Percentiles rank a stretch among this genome's conserved stretches.
phyloP scores from a whole-genome alignment of 2,329 filamentous ascomycete genomes.

The Penicillium decumbens region DNA sequence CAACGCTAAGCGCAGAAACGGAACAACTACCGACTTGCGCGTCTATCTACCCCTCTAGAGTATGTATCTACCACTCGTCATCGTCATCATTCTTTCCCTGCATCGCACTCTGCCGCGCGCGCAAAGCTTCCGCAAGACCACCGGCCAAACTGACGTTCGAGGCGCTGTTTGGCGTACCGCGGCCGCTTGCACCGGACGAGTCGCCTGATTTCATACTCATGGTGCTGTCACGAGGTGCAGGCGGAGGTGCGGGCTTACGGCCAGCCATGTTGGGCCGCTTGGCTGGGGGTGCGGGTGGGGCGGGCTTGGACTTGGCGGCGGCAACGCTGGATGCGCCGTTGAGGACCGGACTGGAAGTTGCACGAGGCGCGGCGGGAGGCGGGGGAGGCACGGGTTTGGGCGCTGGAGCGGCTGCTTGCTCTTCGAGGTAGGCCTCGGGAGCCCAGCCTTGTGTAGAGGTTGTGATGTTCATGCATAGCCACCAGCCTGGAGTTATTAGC shows the following conservation, averaged over 20 bases:
- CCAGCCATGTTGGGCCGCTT: constrained; percentile 68
- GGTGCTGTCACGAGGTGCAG: constrained; percentile 63
- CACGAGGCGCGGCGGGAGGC: constrained; percentile 44
- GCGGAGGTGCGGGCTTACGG: constrained; percentile 65
- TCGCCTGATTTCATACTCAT: constrained; percentile 48
- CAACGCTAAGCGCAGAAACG: constrained; percentile 25
- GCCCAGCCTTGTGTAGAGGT: constrained; percentile 81
- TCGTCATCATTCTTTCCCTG: constrained; percentile 64
- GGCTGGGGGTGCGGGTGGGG: constrained; percentile 70
- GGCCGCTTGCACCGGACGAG: constrained; percentile 60
- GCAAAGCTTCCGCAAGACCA: constrained; percentile 71
- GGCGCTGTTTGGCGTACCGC: constrained; percentile 60
- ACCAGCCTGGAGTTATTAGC: constrained; percentile 68
- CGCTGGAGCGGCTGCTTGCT: constrained; percentile 51
- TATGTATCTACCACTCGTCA: constrained; percentile 59
- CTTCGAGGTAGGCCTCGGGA: constrained; percentile 89
- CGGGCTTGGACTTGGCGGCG: constrained; percentile 58
- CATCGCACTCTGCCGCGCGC: constrained; percentile 72
- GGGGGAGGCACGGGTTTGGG: constrained; percentile 57
- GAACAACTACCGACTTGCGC: constrained; percentile 9
- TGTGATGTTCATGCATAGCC: constrained; percentile 73
- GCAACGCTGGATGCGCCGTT: constrained; percentile 41
- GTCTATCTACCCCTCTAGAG: not conserved
- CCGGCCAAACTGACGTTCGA: constrained; percentile 62
- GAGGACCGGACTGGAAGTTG: constrained; percentile 61